Percentiles rank a stretch among this genome's conserved stretches.
Evolutionary conservation across 495 filamentous ascomycete species (phyloP).

Genomic region (Hypoxylon rickii): DNA sequence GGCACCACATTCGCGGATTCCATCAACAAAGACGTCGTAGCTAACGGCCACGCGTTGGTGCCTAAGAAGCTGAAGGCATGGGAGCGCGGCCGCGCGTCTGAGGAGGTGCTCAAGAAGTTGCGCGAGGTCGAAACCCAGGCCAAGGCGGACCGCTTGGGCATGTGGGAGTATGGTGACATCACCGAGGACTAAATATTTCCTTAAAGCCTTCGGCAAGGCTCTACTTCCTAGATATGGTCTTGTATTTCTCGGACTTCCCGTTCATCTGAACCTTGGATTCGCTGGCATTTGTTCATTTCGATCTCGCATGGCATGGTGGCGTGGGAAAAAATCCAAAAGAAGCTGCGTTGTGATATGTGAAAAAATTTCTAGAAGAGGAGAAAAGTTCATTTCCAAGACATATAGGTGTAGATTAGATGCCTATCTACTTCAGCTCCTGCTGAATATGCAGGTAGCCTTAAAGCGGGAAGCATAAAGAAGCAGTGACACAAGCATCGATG

Average conservation of each 20-base stretch:
- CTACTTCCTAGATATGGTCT: neutral
- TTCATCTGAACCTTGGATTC: neutral
- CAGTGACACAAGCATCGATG: neutral
- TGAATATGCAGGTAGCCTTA: no score
- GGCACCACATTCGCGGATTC: constrained; percentile 58
- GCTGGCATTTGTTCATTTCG: neutral
- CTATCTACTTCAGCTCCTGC: neutral
- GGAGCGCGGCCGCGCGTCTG: constrained; percentile 71
- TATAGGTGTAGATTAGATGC: neutral
- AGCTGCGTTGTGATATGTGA: constrained; percentile 3
- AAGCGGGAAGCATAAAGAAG: neutral
- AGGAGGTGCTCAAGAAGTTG: constrained; percentile 69
- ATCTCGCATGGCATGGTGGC: constrained; percentile 24
- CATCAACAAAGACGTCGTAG: constrained; percentile 82
- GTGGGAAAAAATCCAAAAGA: constrained; percentile 15
- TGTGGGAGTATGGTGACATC: constrained; percentile 98
- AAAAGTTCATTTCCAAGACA: neutral
- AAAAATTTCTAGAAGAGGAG: neutral
- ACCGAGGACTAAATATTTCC: constrained; percentile 69
- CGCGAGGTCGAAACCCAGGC: constrained; percentile 72
- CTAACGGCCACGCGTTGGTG: constrained; percentile 86
- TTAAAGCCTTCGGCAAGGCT: neutral
- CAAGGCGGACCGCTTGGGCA: constrained; percentile 75
- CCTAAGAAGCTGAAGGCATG: constrained; percentile 85
- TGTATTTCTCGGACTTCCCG: constrained; percentile 1